Evolutionary conservation across 73 alveolate genomes (phyloP), one percentile per base, ranked within the genome.

Genomic region (Urostyla sp.): DNA sequence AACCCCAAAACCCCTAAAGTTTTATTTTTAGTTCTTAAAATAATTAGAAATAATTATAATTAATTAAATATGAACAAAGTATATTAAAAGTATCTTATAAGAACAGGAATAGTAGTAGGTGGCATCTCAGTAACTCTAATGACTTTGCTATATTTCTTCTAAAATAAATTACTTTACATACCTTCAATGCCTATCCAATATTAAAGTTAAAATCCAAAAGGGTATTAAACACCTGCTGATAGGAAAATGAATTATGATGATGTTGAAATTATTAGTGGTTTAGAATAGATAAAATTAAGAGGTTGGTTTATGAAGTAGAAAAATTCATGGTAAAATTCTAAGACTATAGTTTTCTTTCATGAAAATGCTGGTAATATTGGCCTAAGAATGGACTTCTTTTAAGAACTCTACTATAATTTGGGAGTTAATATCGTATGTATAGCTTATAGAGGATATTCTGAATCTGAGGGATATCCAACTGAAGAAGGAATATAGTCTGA

Each of bases 281-380:
- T 26, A 31, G 13, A 28, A 2, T 6, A 43, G 8, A 63, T 63
- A 13, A 3, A 63, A 38, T 15, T 1, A 63, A 20, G 21, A 43
- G 44, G 94, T 16, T 94, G 98, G 96, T 72, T 94, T 31, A 76
- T 92, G 50, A 58, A 79, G 54, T 55, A 74, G 72, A 63, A 57
- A 60, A 52, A 58, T 20, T 45, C 78, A 24, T 44, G 80, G 28
- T 21, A 40, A 15, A 30, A 20, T 23, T 15, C 23, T 28, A 52
- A 21, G 3, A 86, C 98, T 0, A 72, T 97, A 1, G 57, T 97
- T 27, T 97, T 88, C 90, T 92, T 95, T 79, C 99, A 97, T 67
- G 99, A 90, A 79, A 96, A 95, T 72, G 99, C 99, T 59, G 99
- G 99, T 75, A 97, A 96, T 85, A 84, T 96, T 35, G 99, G 99